Evolutionary conservation across 2,329 filamentous ascomycete species (phyloP).

Genomic region (Ascochyta viciae-villosae): DNA sequence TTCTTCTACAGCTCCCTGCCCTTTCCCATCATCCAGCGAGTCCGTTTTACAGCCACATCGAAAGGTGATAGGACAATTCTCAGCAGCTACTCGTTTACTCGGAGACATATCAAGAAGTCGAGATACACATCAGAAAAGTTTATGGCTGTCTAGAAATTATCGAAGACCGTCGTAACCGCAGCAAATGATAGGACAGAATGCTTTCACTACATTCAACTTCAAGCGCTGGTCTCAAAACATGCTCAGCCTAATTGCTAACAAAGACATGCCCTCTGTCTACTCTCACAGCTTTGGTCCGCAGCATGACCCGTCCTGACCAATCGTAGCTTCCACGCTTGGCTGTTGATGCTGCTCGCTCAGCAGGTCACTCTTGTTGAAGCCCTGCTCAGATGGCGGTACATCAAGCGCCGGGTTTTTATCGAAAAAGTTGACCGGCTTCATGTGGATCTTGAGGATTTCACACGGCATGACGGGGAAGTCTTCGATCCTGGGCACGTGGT

Average conservation of each 20-base stretch:
- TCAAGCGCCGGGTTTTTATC: conserved; percentile 65
- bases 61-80: background rate
- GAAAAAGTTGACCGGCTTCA: conserved; percentile 68
- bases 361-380: conserved; percentile 53
- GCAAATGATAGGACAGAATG: no score
- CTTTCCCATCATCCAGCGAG: no score
- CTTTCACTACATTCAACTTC: no score
- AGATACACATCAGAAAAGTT: no score
- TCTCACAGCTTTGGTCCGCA: conserved; percentile 44
- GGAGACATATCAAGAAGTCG: no score
- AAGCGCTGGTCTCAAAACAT: no score
- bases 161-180: no score
- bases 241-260: no score
- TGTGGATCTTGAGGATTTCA: conserved; percentile 63
- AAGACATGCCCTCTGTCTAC: background rate
- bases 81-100: no score
- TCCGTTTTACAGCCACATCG: no score
- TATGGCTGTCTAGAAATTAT: no score
- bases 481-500: conserved; percentile 63
- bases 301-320: conserved; percentile 48
- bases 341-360: conserved; percentile 49
- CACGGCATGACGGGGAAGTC: conserved; percentile 67
- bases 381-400: conserved; percentile 61
- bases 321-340: conserved; percentile 43
- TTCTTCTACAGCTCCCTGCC: background rate